Conservation (phyloP, 1,284 basidiomycete species). For the Cystobasidium slooffiae region DNA sequence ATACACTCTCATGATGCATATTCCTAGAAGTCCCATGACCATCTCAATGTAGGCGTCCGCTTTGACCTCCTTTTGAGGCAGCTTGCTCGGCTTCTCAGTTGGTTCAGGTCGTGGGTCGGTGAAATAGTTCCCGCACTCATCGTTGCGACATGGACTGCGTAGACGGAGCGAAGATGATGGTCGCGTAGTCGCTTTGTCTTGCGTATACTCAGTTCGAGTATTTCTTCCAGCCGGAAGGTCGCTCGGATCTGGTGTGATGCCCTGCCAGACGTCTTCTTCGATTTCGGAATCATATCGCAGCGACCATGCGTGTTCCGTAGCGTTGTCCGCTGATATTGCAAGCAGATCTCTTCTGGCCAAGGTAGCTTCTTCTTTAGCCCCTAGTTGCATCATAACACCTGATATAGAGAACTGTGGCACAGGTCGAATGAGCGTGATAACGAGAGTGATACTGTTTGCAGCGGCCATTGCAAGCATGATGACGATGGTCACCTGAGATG, state of each 20-base stretch:
- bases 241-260: no score
- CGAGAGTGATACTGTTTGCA: slow-evolving; percentile 6
- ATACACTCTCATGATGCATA: slow-evolving; percentile 13
- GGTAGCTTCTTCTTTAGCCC: slow-evolving; percentile 16
- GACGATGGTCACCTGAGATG: slow-evolving; percentile 12
- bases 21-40: slow-evolving; percentile 2
- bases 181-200: no score
- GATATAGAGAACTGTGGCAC: slow-evolving; percentile 30
- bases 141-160: background rate
- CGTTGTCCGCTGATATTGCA: no score
- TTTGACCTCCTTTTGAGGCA: background rate
- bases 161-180: background rate
- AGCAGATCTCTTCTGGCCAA: background rate
- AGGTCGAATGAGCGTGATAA: slow-evolving; percentile 17
- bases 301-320: no score
- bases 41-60: slow-evolving; percentile 3
- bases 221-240: no score
- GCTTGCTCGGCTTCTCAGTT: background rate
- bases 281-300: background rate
- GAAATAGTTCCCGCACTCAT: background rate
- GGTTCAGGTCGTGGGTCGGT: background rate
- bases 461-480: slow-evolving; percentile 12
- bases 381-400: slow-evolving; percentile 27
- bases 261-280: background rate
- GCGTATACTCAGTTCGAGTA: no score